Base-by-base conservation (phyloP, 2,329 filamentous ascomycete genomes). In the Pseudopyricularia cyperi region DNA sequence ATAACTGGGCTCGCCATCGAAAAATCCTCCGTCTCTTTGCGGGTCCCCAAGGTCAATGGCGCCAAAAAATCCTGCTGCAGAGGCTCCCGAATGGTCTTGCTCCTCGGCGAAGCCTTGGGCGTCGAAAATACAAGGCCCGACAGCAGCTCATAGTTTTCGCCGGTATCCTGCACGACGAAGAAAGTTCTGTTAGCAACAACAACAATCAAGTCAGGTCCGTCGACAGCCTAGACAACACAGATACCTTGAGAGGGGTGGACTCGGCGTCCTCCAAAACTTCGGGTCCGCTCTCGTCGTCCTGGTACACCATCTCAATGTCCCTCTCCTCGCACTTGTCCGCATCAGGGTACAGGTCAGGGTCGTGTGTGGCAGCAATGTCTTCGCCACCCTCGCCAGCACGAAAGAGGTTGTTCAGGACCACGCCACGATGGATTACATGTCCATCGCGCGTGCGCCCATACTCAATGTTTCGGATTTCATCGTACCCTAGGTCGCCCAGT, bases 361-460 rank as follows among this genome's bases (percentile, higher is more conserved):
- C 24, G 46, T 30, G 7, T n/a, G 12, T 6, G 5, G 9, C 12
- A 22, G 24, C 32, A 26, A 15, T 3, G 19, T 28, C 22, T 17
- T 17, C 33, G 6, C 52, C 54, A 7, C 54, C 52, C 7, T 58
- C 57, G 2, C 52, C 57, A 2, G 60, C 59, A 24, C 54, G 53
- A 49, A 65, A 64, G 1, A 65, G 54, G 17, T 19, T 26, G 19
- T 59, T 56, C 2, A 65, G 47, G n/a, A 64, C 54, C 52, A 65
- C 58, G 7, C 66, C 66, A 5, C 61, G 63, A 50, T 66, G 65
- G 5, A 65, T 57, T 6, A 65, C 49, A 24, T 60, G 60, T 0
- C 64, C 65, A 37, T 62, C 60, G 3, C 47, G 56, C 4, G 58
- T 61, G 28, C 56, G 57, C 3, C 54, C 58, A 39, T 60, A 63